Conservation (phyloP, 2,329 filamentous ascomycete genomes). For the Alternaria rosae region DNA sequence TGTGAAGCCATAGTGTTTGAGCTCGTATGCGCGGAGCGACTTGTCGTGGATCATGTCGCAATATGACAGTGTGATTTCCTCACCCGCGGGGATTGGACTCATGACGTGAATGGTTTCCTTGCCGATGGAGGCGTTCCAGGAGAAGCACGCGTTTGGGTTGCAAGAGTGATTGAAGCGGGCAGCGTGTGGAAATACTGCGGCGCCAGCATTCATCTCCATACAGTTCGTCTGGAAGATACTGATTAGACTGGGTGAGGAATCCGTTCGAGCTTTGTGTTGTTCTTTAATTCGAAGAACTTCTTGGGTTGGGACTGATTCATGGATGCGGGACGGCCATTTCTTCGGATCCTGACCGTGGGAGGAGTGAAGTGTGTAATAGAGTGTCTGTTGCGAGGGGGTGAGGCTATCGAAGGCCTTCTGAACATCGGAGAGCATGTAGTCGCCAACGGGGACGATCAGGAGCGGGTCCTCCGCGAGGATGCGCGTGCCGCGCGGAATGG, state of each 20-base stretch:
- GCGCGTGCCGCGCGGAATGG: slow-evolving; percentile 48
- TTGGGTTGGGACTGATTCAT: slow-evolving; percentile 18
- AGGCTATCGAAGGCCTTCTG: slow-evolving; percentile 33
- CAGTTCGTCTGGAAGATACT: slow-evolving; percentile 54
- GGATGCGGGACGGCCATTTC: slow-evolving; percentile 38
- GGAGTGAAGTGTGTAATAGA: slow-evolving; percentile 42
- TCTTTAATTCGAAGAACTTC: slow-evolving; percentile 39
- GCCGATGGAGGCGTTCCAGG: slow-evolving; percentile 41
- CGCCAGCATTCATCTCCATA: slow-evolving; percentile 45
- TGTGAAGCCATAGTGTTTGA: slow-evolving; percentile 48
- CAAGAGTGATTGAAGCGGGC: slow-evolving; percentile 54
- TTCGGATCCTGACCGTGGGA: slow-evolving; percentile 36
- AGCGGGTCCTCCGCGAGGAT: slow-evolving; percentile 53
- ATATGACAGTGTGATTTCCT: slow-evolving; percentile 51
- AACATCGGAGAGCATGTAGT: slow-evolving; percentile 47
- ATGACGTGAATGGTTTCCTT: slow-evolving; percentile 47
- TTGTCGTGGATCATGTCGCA: slow-evolving; percentile 45
- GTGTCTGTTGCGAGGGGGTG: slow-evolving; percentile 20
- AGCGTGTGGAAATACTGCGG: slow-evolving; percentile 47
- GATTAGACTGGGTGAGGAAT: slow-evolving; percentile 26
- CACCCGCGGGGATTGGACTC: slow-evolving; percentile 42
- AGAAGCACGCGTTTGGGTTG: slow-evolving; percentile 50
- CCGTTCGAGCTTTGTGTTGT: slow-evolving; percentile 42
- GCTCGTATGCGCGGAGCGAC: slow-evolving; percentile 37
- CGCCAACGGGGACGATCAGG: slow-evolving; percentile 40